Percentiles rank a stretch among this genome's conserved stretches.
phyloP scores from a whole-genome alignment of 2,329 filamentous ascomycete species.

The Calonectria crousiana region DNA sequence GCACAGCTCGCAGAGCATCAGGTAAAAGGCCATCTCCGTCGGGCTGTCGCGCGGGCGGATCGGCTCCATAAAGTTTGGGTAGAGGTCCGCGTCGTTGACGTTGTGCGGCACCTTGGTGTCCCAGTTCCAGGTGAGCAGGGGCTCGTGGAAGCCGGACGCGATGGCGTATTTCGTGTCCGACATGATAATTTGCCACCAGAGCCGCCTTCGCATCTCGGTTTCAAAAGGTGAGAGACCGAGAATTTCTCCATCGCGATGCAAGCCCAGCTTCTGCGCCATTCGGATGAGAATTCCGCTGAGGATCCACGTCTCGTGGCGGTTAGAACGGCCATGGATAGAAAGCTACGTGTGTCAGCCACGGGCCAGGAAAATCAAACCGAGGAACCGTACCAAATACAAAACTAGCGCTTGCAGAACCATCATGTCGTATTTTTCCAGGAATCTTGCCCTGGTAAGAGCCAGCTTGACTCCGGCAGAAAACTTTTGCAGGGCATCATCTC shows the following conservation, averaged over 20 bases:
- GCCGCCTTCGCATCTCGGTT: constrained; percentile 18
- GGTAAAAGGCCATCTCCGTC: constrained; percentile 21
- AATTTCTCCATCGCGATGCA: constrained; percentile 19
- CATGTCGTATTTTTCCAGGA: constrained; percentile 18
- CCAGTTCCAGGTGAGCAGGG: constrained; percentile 23
- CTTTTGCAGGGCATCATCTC: constrained; percentile 7
- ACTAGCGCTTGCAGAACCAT: constrained; percentile 18
- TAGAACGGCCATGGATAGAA: constrained; percentile 7
- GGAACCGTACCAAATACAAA: constrained; percentile 7
- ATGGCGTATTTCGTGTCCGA: constrained; percentile 24
- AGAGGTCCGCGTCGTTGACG: constrained; percentile 25
- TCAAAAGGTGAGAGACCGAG: constrained; percentile 16
- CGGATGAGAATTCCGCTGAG: constrained; percentile 21
- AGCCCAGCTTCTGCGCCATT: constrained; percentile 20
- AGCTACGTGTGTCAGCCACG: neutral
- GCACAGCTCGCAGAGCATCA: constrained; percentile 11
- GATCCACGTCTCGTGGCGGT: constrained; percentile 23
- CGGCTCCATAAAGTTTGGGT: constrained; percentile 22
- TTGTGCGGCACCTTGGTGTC: constrained; percentile 23
- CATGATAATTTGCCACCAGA: constrained; percentile 29
- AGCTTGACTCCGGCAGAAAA: constrained; percentile 13
- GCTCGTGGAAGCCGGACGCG: constrained; percentile 23
- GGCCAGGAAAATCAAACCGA: neutral
- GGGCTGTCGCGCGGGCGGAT: constrained; percentile 19
- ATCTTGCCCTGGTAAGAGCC: neutral